Percentiles rank a stretch among this genome's conserved stretches.
These are phyloP conservation scores for Myxozyma neotropica DNA, from an alignment of 805 yeast species.

Conservation along the genomic window DNA sequence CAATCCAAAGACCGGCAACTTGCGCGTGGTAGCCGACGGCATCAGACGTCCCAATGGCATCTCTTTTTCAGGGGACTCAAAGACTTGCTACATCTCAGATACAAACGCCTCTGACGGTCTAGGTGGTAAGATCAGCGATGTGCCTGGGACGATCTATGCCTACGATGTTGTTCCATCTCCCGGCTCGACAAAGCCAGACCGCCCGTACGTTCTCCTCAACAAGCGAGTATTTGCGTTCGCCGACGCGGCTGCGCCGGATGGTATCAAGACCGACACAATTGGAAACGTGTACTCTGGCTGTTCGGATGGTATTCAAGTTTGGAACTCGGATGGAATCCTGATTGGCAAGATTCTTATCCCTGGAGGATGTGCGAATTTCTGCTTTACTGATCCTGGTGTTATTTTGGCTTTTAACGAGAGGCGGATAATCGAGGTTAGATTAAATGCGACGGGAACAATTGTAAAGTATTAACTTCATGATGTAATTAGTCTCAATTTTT, in stretches of 20 bases:
- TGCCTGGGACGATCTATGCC: slow-evolving; percentile 37
- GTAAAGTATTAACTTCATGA: slow-evolving; percentile 6
- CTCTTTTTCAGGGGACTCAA: slow-evolving; percentile 52
- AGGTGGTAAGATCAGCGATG: slow-evolving; percentile 23
- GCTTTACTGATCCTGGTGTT: slow-evolving; percentile 37
- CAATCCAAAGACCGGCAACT: slow-evolving; percentile 37
- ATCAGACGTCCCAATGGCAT: slow-evolving; percentile 71
- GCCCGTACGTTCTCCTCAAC: slow-evolving; percentile 33
- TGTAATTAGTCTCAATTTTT: neutral
- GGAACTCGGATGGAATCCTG: slow-evolving; percentile 37
- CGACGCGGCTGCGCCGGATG: slow-evolving; percentile 40
- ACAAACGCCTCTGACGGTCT: slow-evolving; percentile 32
- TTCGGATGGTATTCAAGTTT: slow-evolving; percentile 39
- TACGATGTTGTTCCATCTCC: slow-evolving; percentile 35
- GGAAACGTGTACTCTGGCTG: slow-evolving; percentile 41
- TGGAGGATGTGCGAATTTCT: slow-evolving; percentile 39
- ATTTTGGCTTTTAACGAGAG: slow-evolving; percentile 37
- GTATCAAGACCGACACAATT: slow-evolving; percentile 37
- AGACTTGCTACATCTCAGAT: slow-evolving; percentile 56
- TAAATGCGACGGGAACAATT: slow-evolving; percentile 32
- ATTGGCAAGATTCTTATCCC: slow-evolving; percentile 38
- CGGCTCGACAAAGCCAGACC: slow-evolving; percentile 5
- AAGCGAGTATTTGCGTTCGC: slow-evolving; percentile 39
- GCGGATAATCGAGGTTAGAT: slow-evolving; percentile 30
- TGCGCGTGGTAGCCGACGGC: slow-evolving; percentile 45